Percentiles rank a stretch among this genome's conserved stretches.
Evolutionary conservation across 2,329 filamentous ascomycete genomes (phyloP).

Genomic region (Talaromyces sp.): DNA sequence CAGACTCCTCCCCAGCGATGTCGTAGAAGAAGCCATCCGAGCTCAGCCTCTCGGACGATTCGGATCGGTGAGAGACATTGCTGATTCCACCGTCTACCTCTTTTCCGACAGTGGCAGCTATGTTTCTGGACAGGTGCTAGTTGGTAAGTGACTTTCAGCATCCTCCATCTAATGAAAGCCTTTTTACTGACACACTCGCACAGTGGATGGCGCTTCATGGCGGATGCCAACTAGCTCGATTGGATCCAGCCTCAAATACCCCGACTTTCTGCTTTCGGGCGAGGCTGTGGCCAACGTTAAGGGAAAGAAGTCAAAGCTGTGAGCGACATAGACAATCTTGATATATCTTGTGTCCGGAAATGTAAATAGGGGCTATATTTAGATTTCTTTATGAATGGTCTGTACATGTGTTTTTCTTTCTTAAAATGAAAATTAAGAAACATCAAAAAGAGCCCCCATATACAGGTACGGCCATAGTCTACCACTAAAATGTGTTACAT

Average conservation of each 20-base stretch:
- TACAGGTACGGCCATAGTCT: background rate
- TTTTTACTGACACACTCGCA: constrained; percentile 1
- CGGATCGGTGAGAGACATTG: constrained; percentile 79
- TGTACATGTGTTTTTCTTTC: too few species aligned
- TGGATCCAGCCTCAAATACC: constrained; percentile 44
- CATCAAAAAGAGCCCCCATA: background rate
- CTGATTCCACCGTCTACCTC: constrained; percentile 84
- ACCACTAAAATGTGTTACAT: background rate
- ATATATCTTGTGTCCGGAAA: background rate
- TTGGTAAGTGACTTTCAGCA: constrained; percentile 40
- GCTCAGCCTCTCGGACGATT: constrained; percentile 67
- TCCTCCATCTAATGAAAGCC: too few species aligned
- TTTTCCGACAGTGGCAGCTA: constrained; percentile 83
- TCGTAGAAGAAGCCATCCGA: constrained; percentile 42
- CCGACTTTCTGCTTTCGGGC: constrained; percentile 54
- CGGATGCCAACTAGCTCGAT: constrained; percentile 27
- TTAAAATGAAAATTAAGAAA: too few species aligned
- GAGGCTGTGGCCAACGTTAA: constrained; percentile 52
- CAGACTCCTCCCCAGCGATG: constrained; percentile 51
- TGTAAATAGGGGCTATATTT: background rate
- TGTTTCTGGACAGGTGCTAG: constrained; percentile 74
- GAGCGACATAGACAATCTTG: constrained; percentile 3
- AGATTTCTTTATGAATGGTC: background rate
- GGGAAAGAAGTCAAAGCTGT: constrained; percentile 54
- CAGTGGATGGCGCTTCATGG: constrained; percentile 39